A percentile compares a stretch with the other conserved stretches of the same genome.
These are phyloP conservation scores for Colletotrichum trifolii DNA, from an alignment of 2,329 filamentous ascomycete species.

Conservation along the genomic window DNA sequence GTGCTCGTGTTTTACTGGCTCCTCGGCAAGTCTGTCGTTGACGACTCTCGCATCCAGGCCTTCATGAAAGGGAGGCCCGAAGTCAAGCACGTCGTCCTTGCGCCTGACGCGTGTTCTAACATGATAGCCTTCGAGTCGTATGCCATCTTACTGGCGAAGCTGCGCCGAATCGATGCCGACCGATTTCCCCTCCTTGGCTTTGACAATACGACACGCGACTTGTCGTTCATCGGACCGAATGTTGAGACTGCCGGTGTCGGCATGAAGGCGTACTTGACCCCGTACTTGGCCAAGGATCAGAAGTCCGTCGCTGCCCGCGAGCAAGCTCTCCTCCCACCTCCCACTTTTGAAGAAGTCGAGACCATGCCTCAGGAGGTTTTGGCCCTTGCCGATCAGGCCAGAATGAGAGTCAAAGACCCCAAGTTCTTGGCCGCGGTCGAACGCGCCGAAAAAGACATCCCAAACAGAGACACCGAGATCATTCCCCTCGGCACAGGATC, in stretches of 20 bases:
- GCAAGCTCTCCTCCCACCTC: conserved; percentile 51
- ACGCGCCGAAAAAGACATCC: conserved; percentile 71
- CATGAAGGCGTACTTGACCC: conserved; percentile 58
- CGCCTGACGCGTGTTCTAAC: conserved; percentile 79
- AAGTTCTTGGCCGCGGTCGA: conserved; percentile 62
- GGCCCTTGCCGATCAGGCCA: conserved; percentile 62
- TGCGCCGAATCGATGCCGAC: conserved; percentile 78
- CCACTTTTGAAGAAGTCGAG: conserved; percentile 50
- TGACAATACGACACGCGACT: conserved; percentile 60
- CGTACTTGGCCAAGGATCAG: conserved; percentile 57
- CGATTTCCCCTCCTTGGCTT: conserved; percentile 78
- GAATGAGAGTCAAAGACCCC: conserved; percentile 51
- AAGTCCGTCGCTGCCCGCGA: too few species aligned
- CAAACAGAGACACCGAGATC: conserved; percentile 81
- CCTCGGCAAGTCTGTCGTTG: conserved; percentile 74
- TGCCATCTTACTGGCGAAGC: conserved; percentile 73
- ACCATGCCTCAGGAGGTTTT: conserved; percentile 58
- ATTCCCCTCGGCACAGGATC: conserved; percentile 93
- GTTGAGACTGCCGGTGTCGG: conserved; percentile 57
- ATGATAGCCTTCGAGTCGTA: conserved; percentile 76
- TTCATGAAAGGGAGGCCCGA: conserved; percentile 75
- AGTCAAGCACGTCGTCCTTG: conserved; percentile 81
- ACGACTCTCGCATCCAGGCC: conserved; percentile 69
- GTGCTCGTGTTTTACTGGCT: conserved; percentile 83
- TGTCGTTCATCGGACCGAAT: conserved; percentile 35